Conservation (phyloP, 2,329 filamentous ascomycete species). For the Aspergillus versicolor region DNA sequence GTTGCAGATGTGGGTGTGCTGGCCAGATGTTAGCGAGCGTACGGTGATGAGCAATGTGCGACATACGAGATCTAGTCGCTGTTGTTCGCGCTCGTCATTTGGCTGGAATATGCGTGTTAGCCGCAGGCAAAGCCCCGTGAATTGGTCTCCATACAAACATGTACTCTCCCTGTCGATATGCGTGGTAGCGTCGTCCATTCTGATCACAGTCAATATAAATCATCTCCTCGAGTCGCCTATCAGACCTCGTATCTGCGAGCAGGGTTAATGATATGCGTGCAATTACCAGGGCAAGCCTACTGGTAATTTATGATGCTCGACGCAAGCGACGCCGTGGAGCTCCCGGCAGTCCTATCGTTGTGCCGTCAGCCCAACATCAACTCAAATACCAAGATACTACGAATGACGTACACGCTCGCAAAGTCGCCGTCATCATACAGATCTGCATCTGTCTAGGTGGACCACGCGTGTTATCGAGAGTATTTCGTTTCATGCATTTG, state of each 20-base stretch:
- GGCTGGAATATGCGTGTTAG: conserved; percentile 20
- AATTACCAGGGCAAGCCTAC: conserved; percentile 2
- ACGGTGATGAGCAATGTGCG: not conserved
- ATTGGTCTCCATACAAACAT: conserved; percentile 15
- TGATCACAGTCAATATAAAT: not conserved
- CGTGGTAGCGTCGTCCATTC: conserved; percentile 28
- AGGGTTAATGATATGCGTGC: not conserved
- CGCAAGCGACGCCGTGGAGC: conserved; percentile 17
- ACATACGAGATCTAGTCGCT: conserved; percentile 32
- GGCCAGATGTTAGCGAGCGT: not conserved
- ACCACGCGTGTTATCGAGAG: too few relatives aligned
- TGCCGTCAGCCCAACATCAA: not conserved
- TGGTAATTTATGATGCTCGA: conserved; percentile 21
- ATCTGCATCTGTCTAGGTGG: conserved; percentile 1
- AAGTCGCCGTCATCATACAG: conserved; percentile 12
- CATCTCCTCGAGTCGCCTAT: not conserved
- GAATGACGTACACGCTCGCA: conserved; percentile 5
- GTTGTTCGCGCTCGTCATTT: conserved; percentile 38
- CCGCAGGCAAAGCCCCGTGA: not conserved
- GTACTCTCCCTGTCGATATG: conserved; percentile 24
- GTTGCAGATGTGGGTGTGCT: conserved; percentile 32
- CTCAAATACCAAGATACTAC: not conserved
- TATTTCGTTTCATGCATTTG: too few relatives aligned
- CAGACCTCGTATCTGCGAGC: conserved; percentile 14
- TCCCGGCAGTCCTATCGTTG: conserved; percentile 6